Evolutionary conservation across 768 basidiomycete species (phyloP).

Genomic region (Sporobolomyces phaffii): DNA sequence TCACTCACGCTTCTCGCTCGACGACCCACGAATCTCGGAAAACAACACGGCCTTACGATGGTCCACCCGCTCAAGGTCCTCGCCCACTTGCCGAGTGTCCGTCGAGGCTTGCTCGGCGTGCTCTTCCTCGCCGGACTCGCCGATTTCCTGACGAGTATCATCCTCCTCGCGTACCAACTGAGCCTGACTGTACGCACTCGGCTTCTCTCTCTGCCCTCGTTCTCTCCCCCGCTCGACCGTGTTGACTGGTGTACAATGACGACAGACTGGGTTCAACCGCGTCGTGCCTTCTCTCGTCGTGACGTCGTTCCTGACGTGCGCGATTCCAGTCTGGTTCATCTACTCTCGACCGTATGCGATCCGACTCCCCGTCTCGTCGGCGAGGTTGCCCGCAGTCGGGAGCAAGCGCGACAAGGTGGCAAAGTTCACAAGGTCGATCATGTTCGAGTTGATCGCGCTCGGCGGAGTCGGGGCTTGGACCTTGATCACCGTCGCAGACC

Average conservation of each 20-base stretch:
- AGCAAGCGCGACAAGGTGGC: slow-evolving; percentile 16
- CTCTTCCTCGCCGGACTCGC: not conserved
- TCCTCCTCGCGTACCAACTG: slow-evolving; percentile 31
- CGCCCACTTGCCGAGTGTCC: not conserved
- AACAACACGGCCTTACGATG: not conserved
- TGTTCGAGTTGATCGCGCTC: slow-evolving; percentile 11
- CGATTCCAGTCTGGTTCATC: slow-evolving; percentile 30
- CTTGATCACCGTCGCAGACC: slow-evolving; percentile 9
- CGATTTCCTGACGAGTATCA: slow-evolving; percentile 22
- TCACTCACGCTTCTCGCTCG: not conserved
- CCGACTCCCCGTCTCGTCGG: slow-evolving; percentile 12
- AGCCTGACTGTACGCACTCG: slow-evolving; percentile 10
- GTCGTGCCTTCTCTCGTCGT: slow-evolving; percentile 20
- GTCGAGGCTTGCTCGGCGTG: not conserved
- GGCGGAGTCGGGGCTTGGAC: slow-evolving; percentile 16
- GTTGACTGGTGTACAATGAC: not conserved
- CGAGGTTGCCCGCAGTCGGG: not conserved
- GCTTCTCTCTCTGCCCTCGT: not conserved
- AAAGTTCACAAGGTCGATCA: slow-evolving; percentile 18
- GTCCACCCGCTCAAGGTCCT: not conserved
- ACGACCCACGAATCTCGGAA: not conserved
- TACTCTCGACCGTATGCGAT: slow-evolving; percentile 27
- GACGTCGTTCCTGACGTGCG: slow-evolving; percentile 19
- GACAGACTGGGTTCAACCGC: slow-evolving; percentile 23
- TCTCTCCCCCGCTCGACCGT: not conserved